Percentiles rank a stretch among this genome's conserved stretches.
Conservation (phyloP, 495 filamentous ascomycete species). For the Penicillium lividum region DNA sequence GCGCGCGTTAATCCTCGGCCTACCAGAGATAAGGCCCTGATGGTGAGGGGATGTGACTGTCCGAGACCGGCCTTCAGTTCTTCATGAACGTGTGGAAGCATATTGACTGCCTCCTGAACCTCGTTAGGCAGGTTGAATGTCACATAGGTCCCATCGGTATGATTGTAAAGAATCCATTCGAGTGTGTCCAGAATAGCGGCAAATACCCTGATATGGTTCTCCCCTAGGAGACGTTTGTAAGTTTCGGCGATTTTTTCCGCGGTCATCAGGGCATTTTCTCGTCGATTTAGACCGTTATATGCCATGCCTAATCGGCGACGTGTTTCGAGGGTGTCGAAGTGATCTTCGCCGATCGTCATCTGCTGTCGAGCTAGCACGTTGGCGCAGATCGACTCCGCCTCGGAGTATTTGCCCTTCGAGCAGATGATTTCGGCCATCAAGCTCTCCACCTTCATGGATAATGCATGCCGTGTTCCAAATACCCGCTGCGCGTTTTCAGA, state of each 20-base stretch:
- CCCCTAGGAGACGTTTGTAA: slow-evolving; percentile 29
- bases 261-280: slow-evolving; percentile 27
- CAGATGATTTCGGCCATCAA: slow-evolving; percentile 34
- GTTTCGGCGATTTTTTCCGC: slow-evolving; percentile 29
- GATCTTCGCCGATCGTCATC: slow-evolving; percentile 40
- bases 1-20: slow-evolving; percentile 26
- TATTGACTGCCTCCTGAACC: slow-evolving; percentile 19
- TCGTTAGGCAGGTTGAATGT: slow-evolving; percentile 18
- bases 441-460: slow-evolving; percentile 38
- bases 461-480: slow-evolving; percentile 32
- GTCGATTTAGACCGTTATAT: slow-evolving; percentile 27
- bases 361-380: slow-evolving; percentile 42
- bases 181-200: slow-evolving; percentile 25
- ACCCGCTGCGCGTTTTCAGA: slow-evolving; percentile 34
- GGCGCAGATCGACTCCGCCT: slow-evolving; percentile 37
- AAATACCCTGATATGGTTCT: slow-evolving; percentile 34
- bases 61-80: slow-evolving; percentile 28
- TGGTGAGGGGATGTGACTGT: slow-evolving; percentile 26
- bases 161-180: slow-evolving; percentile 30
- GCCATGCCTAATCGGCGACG: slow-evolving; percentile 34
- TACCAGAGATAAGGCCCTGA: slow-evolving; percentile 31
- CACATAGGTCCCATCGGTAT: slow-evolving; percentile 11
- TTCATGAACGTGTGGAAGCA: slow-evolving; percentile 20
- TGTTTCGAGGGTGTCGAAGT: slow-evolving; percentile 36
- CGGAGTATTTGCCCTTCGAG: slow-evolving; percentile 31